These are phyloP conservation scores for Colletotrichum sp. DNA, from an alignment of 2,329 filamentous ascomycete species.

Conservation along the genomic window DNA sequence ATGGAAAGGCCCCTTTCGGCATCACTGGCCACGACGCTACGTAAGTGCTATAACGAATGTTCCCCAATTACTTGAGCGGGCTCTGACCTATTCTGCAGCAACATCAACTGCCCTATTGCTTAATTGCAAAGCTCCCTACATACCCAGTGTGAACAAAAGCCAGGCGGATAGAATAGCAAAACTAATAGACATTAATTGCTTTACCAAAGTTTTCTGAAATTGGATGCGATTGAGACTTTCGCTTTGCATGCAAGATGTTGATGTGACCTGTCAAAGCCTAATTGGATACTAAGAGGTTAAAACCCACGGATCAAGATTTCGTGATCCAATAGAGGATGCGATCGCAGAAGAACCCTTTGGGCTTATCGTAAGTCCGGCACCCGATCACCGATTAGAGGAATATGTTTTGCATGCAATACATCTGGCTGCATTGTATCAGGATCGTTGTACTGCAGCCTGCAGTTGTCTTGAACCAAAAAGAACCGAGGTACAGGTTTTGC, in stretches of 20 bases:
- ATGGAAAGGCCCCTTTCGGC: neutral
- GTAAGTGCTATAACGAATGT: neutral
- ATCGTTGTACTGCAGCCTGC: neutral
- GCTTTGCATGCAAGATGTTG: neutral
- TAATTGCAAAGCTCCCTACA: neutral
- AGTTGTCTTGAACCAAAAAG: neutral
- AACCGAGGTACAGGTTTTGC: neutral
- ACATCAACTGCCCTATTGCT: constrained; percentile 9
- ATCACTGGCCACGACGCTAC: neutral
- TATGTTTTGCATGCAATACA: neutral
- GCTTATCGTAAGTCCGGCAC: neutral
- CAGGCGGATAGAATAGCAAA: neutral
- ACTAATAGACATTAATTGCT: neutral
- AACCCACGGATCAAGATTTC: neutral
- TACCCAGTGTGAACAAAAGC: neutral
- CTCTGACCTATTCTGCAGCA: neutral
- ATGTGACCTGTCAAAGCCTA: neutral
- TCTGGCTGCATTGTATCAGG: neutral
- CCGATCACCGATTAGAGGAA: neutral
- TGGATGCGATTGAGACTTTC: neutral
- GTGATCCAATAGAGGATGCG: neutral
- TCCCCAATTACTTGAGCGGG: neutral
- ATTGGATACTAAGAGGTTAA: neutral
- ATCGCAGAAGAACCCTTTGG: neutral
- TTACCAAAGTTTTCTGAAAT: neutral